A percentile compares a stretch with the other conserved stretches of the same genome.
Evolutionary conservation across 2,329 filamentous ascomycete genomes (phyloP).

Genomic region (Stachybotrys elegans): DNA sequence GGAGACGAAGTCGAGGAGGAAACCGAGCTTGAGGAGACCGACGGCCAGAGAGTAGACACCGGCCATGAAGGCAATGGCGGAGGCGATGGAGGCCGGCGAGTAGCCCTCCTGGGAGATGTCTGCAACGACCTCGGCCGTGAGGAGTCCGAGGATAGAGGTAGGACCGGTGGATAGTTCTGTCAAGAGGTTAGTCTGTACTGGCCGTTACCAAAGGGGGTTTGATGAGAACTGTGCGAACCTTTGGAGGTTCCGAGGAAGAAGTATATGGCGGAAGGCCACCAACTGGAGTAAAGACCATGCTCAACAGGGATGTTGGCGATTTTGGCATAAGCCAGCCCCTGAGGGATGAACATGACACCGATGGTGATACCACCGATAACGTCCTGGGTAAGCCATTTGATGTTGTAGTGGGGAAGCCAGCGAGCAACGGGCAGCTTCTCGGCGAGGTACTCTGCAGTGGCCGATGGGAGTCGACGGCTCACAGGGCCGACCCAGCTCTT

Average conservation of each 20-base stretch:
- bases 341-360: slow-evolving; percentile 56
- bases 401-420: slow-evolving; percentile 59
- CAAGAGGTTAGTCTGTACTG: background rate
- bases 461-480: slow-evolving; percentile 36
- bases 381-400: slow-evolving; percentile 57
- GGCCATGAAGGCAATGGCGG: slow-evolving; percentile 58
- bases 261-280: slow-evolving; percentile 52
- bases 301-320: slow-evolving; percentile 58
- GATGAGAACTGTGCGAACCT: slow-evolving; percentile 27
- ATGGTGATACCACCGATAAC: slow-evolving; percentile 57
- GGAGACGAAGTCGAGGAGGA: slow-evolving; percentile 62
- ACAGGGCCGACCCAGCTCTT: slow-evolving; percentile 17
- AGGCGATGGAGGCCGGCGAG: slow-evolving; percentile 49
- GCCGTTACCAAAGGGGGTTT: background rate
- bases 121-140: slow-evolving; percentile 56
- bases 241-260: slow-evolving; percentile 59
- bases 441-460: slow-evolving; percentile 47
- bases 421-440: slow-evolving; percentile 58
- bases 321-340: slow-evolving; percentile 57
- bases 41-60: slow-evolving; percentile 55
- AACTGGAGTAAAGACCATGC: slow-evolving; percentile 55
- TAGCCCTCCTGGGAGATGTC: slow-evolving; percentile 46
- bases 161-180: slow-evolving; percentile 58
- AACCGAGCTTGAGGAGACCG: slow-evolving; percentile 58
- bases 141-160: slow-evolving; percentile 58